Evolutionary conservation across 2,329 filamentous ascomycete genomes (phyloP), one percentile per base, ranked within the genome.

Genomic region (Ceratocystis ficicola): DNA sequence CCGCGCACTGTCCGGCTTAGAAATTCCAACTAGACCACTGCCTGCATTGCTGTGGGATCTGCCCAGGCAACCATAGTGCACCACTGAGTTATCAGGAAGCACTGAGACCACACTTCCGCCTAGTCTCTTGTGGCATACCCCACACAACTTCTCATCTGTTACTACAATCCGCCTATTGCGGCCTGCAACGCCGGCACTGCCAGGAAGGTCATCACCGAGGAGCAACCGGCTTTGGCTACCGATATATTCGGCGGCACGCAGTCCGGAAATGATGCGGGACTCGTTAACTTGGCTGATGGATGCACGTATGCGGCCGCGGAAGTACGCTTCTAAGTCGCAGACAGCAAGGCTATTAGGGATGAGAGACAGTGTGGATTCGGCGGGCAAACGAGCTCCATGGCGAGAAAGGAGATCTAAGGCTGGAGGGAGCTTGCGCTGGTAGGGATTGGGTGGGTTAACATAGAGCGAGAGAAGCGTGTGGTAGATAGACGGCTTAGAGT

Each of bases 31-130:
- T 65, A 70, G 63, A 44, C 67, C 50, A 65, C 69, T 63, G 65
- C 66, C 67, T 64, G 70, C 71, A 69, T 68, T 71, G 68, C 71
- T 69, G 70, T 69, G 67, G 69, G 67, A 69, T 17, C 76, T 71
- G 77, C 63, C 84, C 71, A 89, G 79, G 76, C 89, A 94, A 30
- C 88, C 89, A 72, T 93, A 89, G 78, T 94, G 89, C 68, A 94
- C 87, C 17, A 91, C 88, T 30, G 80, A 82, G 73, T 86, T 90
- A 77, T 95, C 89, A 5, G 92, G 90, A 75, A 94, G 82, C 12
- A 96, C 92, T 50, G 92, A 87, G 68, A 97, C 88, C 20, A 96
- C 94, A 74, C 89, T 95, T 1, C 90, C 88, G 1, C 92, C 93
- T 69, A 99, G 83, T 70, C 94, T 81, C 79, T 96, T 97, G 75